Evolutionary conservation across 225 moss, liverwort and hornwort species (phyloP).

Genomic region (Marchantia paleacea): DNA sequence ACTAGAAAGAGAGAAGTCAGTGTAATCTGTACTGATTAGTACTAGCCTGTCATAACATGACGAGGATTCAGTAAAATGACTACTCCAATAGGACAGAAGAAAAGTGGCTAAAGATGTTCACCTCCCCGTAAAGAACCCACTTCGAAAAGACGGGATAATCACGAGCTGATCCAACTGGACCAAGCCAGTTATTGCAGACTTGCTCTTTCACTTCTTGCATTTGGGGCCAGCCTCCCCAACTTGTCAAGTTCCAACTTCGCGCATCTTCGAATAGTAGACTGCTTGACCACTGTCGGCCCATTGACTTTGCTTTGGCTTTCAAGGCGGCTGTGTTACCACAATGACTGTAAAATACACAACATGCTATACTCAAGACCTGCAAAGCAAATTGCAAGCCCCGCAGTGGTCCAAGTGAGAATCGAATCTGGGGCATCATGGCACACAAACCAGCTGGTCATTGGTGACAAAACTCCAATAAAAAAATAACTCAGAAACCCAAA

Average conservation of each 20-base stretch:
- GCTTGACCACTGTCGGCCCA: conserved; percentile 76
- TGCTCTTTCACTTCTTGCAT: conserved; percentile 89
- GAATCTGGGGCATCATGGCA: not conserved
- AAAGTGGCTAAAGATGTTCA: conserved; percentile 22
- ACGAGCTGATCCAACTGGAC: conserved; percentile 93
- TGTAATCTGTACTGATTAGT: too few species aligned
- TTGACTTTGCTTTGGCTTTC: conserved; percentile 49
- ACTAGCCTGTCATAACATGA: too few species aligned
- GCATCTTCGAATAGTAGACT: conserved; percentile 66
- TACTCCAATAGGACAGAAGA: not conserved
- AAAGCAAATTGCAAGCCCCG: not conserved
- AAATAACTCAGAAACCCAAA: not conserved
- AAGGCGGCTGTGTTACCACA: conserved; percentile 89
- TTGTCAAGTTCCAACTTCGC: conserved; percentile 66
- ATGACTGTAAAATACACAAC: conserved; percentile 98
- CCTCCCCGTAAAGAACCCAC: conserved; percentile 99
- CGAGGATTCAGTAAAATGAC: too few species aligned
- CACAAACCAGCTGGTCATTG: not conserved
- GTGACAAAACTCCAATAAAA: too few species aligned
- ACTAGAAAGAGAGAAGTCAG: too few species aligned
- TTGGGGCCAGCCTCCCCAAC: conserved; percentile 63
- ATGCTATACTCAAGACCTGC: conserved; percentile 98
- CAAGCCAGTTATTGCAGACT: conserved; percentile 95
- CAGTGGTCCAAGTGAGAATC: not conserved
- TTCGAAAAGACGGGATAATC: conserved; percentile 99